Conservation (phyloP, 1,284 basidiomycete genomes). For the Ceratobasidium sp. region DNA sequence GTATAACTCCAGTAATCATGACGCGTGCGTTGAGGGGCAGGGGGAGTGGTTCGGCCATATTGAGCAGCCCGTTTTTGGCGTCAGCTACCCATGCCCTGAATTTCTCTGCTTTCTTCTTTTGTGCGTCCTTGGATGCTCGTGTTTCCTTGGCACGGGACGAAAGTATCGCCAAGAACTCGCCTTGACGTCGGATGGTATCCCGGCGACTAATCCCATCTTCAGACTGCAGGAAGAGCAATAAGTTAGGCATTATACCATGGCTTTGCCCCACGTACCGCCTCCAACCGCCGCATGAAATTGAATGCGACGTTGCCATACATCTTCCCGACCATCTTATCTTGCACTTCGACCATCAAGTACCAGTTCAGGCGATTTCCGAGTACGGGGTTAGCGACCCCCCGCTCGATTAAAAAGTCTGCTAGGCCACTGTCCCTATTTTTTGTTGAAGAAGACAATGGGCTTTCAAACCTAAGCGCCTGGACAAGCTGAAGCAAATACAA, state of each 20-base stretch:
- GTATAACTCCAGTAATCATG: constrained; percentile 84
- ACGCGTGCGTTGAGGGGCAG: constrained; percentile 91
- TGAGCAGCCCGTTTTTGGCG: constrained; percentile 82
- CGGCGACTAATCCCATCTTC: constrained; percentile 82
- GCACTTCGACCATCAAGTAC: constrained; percentile 97
- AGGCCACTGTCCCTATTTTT: constrained; percentile 74
- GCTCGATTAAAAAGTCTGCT: constrained; percentile 89
- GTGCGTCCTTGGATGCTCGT: constrained; percentile 89
- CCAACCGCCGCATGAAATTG: constrained; percentile 87
- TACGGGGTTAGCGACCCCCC: constrained; percentile 85
- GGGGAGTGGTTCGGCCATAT: constrained; percentile 79
- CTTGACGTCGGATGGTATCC: constrained; percentile 87
- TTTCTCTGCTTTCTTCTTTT: constrained; percentile 98
- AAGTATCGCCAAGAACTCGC: constrained; percentile 85
- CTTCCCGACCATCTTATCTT: constrained; percentile 85
- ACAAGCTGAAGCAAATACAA: constrained; percentile 96
- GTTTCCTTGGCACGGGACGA: constrained; percentile 89
- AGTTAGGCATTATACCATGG: neutral
- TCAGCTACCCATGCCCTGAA: constrained; percentile 87
- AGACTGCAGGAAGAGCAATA: constrained; percentile 61
- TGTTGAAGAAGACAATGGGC: constrained; percentile 77
- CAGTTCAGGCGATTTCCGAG: constrained; percentile 95
- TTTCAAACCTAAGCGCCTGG: constrained; percentile 97
- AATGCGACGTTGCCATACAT: constrained; percentile 93
- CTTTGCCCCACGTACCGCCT: constrained; percentile 71